Percentiles rank a stretch among this genome's conserved stretches.
phyloP scores from a whole-genome alignment of 495 filamentous ascomycete genomes.

The Podospora tetraspora region DNA sequence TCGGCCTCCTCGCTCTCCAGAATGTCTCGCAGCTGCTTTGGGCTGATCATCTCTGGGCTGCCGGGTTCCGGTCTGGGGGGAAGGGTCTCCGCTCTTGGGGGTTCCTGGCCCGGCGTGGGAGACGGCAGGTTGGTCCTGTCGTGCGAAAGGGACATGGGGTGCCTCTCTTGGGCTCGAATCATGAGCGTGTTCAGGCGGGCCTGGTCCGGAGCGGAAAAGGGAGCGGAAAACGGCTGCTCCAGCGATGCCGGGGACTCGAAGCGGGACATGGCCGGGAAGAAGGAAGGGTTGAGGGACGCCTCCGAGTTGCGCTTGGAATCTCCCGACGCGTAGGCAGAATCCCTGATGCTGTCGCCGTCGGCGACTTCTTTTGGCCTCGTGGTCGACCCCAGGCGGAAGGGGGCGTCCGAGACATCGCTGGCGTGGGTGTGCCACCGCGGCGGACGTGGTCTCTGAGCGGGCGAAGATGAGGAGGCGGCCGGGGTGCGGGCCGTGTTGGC shows the following conservation, averaged over 20 bases:
- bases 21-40: constrained; percentile 60
- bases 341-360: constrained; percentile 34
- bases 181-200: constrained; percentile 27
- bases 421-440: constrained; percentile 38
- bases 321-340: constrained; percentile 44
- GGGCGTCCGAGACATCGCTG: constrained; percentile 31
- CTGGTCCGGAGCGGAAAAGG: constrained; percentile 29
- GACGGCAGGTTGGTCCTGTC: constrained; percentile 29
- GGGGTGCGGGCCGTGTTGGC: constrained; percentile 15
- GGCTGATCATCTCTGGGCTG: constrained; percentile 53
- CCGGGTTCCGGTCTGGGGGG: constrained; percentile 44
- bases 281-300: constrained; percentile 36
- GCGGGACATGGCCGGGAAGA: constrained; percentile 28
- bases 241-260: constrained; percentile 36
- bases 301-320: constrained; percentile 46
- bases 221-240: constrained; percentile 31
- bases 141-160: constrained; percentile 45
- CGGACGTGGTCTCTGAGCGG: constrained; percentile 33
- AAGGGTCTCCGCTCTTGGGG: constrained; percentile 51
- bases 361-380: constrained; percentile 15
- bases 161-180: constrained; percentile 44
- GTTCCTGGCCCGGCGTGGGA: constrained; percentile 8
- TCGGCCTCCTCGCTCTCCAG: constrained; percentile 50
- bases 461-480: constrained; percentile 28
- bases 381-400: constrained; percentile 12